A percentile compares a stretch with the other conserved stretches of the same genome.
Conservation (phyloP, 2,329 filamentous ascomycete species). For the Colletotrichum sp. region DNA sequence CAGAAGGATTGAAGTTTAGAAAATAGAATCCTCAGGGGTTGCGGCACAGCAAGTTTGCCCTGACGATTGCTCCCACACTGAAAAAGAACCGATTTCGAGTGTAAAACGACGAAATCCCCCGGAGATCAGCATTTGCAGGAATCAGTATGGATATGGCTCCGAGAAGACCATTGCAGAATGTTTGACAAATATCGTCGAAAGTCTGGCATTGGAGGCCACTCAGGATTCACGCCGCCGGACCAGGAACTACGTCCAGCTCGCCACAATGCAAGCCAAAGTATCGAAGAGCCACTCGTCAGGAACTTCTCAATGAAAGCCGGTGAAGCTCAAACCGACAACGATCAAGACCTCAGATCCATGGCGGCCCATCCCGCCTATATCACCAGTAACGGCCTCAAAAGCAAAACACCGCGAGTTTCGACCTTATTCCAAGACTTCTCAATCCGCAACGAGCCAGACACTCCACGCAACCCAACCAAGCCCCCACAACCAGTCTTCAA, state of each 20-base stretch:
- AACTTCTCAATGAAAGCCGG: neutral
- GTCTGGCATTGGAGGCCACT: neutral
- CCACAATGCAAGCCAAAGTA: neutral
- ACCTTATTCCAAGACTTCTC: neutral
- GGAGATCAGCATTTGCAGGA: neutral
- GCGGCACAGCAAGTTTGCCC: neutral
- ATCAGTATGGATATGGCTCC: rapidly evolving
- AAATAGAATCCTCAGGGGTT: neutral
- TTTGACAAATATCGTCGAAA: neutral
- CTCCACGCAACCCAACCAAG: neutral
- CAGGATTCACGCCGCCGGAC: rapidly evolving
- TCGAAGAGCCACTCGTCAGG: neutral
- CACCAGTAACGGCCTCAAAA: neutral
- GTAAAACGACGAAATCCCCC: rapidly evolving
- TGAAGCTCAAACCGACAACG: neutral
- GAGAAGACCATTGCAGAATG: neutral
- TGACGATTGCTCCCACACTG: rapidly evolving
- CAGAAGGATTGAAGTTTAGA: neutral
- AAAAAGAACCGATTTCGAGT: neutral
- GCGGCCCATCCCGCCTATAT: rapidly evolving
- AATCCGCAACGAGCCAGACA: neutral
- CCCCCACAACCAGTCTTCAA: neutral
- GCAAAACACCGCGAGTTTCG: neutral
- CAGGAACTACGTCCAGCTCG: neutral
- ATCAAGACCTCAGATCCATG: neutral